Percentiles rank a stretch among this genome's conserved stretches.
Evolutionary conservation across 805 yeast species (phyloP).

Genomic region (Saccharomycopsis oosterbeekiorum): DNA sequence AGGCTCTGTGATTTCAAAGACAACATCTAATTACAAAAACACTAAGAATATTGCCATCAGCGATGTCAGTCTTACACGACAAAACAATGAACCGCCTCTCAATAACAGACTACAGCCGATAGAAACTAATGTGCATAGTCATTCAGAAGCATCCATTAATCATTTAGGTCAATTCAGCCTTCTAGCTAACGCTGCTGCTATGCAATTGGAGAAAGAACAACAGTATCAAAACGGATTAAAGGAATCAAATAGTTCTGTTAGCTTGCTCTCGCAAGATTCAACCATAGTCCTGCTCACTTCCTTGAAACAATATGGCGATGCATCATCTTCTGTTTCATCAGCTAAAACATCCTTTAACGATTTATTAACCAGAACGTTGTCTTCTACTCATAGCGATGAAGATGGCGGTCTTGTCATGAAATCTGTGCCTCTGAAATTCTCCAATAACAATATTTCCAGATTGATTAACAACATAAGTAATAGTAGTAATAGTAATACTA

Average conservation of each 20-base stretch:
- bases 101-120: too few relatives aligned
- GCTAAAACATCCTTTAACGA: not conserved
- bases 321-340: not conserved
- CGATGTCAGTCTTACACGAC: not conserved
- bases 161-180: constrained; percentile 15
- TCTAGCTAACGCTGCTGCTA: constrained; percentile 17
- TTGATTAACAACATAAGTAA: constrained; percentile 1
- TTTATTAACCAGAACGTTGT: not conserved
- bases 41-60: not conserved
- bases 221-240: not conserved
- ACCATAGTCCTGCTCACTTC: constrained; percentile 2
- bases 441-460: not conserved
- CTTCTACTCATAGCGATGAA: constrained; percentile 3
- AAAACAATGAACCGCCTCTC: not conserved
- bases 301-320: constrained; percentile 5
- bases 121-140: not conserved
- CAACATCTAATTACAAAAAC: not conserved
- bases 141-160: not conserved
- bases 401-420: constrained; percentile 13
- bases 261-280: not conserved
- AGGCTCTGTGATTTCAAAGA: not conserved
- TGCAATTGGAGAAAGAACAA: constrained; percentile 16
- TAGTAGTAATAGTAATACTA: not conserved
- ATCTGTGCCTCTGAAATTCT: constrained; percentile 4
- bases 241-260: not conserved